These are phyloP conservation scores for Geranium rotundifolium DNA, from an alignment of 345 rosid genomes.

Conservation along the genomic window DNA sequence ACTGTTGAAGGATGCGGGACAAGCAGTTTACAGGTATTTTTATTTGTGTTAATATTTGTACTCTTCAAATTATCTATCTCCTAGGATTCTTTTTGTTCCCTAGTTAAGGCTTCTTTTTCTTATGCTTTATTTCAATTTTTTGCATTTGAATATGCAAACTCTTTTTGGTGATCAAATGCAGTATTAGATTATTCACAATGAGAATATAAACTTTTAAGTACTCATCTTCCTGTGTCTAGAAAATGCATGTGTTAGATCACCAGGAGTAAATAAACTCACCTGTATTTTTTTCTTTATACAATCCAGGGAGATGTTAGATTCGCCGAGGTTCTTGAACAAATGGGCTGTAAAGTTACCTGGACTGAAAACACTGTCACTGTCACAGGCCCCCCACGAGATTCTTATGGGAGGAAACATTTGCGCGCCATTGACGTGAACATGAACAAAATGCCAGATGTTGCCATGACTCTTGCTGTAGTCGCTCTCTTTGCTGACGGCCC, in stretches of 20 bases:
- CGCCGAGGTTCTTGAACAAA: constrained; percentile 88
- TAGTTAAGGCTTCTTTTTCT: background rate
- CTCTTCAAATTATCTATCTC: no score
- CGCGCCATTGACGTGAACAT: constrained; percentile 76
- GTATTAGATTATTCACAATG: background rate
- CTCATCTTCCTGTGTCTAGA: no score
- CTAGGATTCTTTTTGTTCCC: no score
- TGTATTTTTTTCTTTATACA: constrained; percentile 7
- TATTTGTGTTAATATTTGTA: background rate
- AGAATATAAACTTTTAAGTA: no score
- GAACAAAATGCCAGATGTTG: constrained; percentile 99
- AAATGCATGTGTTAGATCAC: background rate
- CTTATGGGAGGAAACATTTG: constrained; percentile 62
- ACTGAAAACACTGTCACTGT: constrained; percentile 85
- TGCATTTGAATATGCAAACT: background rate
- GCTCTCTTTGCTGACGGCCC: constrained; percentile 93
- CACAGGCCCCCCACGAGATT: constrained; percentile 70
- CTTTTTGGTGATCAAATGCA: background rate
- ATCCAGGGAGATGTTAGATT: constrained; percentile 84
- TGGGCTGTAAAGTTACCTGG: constrained; percentile 95
- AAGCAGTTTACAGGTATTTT: constrained; percentile 77
- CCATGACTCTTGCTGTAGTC: constrained; percentile 95
- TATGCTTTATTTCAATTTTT: background rate
- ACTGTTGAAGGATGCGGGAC: constrained; percentile 97
- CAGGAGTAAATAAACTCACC: constrained; percentile 2